Percentiles rank a stretch among this genome's conserved stretches.
These are phyloP conservation scores for Nicotiana tabacum DNA, from an alignment of 257 asterid genomes.

Conservation along the genomic window DNA sequence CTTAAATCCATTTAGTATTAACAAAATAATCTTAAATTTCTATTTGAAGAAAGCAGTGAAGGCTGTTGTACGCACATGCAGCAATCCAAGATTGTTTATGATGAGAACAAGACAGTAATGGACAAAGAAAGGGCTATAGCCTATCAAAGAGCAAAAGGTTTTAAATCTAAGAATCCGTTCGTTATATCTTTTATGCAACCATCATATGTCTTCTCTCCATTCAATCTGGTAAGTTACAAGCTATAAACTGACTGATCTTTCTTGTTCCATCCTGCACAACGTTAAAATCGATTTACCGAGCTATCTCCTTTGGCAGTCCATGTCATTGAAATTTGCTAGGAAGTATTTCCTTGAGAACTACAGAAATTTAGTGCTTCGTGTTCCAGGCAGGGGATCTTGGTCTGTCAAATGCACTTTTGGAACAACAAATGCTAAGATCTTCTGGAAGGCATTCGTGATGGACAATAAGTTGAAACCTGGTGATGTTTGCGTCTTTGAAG, in stretches of 20 bases:
- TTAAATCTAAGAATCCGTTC: not conserved
- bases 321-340: not conserved
- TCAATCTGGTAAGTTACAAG: not conserved
- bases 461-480: not conserved
- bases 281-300: not conserved
- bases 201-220: not conserved
- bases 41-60: not conserved
- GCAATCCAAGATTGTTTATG: not conserved
- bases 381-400: slow-evolving; percentile 7
- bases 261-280: not conserved
- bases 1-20: not conserved
- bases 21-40: not conserved
- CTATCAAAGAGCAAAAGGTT: not conserved
- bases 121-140: not conserved
- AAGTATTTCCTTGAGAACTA: not conserved
- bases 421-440: not conserved
- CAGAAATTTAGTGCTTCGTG: not conserved
- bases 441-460: not conserved
- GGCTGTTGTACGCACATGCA: not conserved
- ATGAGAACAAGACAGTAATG: not conserved
- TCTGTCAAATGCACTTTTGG: not conserved
- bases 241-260: not conserved
- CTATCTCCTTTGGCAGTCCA: not conserved
- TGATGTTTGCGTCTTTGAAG: not conserved
- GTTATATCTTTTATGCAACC: not conserved